Percentiles rank a stretch among this genome's conserved stretches.
Conservation (phyloP, 495 filamentous ascomycete genomes). For the Staphylotrichum tortipilum region DNA sequence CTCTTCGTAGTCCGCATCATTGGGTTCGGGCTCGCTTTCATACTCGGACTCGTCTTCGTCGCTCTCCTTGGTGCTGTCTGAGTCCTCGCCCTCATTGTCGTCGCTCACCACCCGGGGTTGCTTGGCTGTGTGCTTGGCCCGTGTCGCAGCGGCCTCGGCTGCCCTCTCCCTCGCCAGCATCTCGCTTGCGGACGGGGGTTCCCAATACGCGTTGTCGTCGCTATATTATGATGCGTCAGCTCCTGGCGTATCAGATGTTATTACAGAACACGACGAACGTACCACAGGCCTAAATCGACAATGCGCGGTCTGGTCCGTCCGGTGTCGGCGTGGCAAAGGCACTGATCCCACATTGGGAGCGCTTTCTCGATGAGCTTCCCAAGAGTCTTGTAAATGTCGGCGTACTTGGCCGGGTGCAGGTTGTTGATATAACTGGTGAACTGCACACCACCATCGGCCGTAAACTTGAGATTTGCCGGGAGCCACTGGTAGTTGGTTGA, state of each 20-base stretch:
- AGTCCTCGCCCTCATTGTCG: neutral
- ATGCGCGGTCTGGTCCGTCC: too few species aligned
- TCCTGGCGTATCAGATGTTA: neutral
- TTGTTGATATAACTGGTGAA: conserved; percentile 66
- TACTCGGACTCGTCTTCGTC: neutral
- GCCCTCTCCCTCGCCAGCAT: neutral
- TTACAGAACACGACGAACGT: too few species aligned
- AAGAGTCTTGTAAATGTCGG: conserved; percentile 43
- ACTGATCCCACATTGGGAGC: conserved; percentile 49
- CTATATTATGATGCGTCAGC: neutral
- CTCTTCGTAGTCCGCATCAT: neutral
- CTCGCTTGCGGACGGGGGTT: neutral
- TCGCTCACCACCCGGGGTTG: neutral
- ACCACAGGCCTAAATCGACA: too few species aligned
- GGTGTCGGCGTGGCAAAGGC: too few species aligned
- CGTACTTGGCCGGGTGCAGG: conserved; percentile 43
- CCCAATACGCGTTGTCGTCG: neutral
- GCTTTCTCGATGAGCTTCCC: conserved; percentile 42
- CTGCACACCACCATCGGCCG: conserved; percentile 46
- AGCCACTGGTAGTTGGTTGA: conserved; percentile 52
- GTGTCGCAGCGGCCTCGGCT: neutral
- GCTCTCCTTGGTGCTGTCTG: neutral
- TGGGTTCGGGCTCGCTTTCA: neutral
- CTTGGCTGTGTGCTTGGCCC: neutral
- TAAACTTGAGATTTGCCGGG: conserved; percentile 46